Conservation (phyloP, 1,284 basidiomycete genomes). For the Leccinum subspadiceum region DNA sequence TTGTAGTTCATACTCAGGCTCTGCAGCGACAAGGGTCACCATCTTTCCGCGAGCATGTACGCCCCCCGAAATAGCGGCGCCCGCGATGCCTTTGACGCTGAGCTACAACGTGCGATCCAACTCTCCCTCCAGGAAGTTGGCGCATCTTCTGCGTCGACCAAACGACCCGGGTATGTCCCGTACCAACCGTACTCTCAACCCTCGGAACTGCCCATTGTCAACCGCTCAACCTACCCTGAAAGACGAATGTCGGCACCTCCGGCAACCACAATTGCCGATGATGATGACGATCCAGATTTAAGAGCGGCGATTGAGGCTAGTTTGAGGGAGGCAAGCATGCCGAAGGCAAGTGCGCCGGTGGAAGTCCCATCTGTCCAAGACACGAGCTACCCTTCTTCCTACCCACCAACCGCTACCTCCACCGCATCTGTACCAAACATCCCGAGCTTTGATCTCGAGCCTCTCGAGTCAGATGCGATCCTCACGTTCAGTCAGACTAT, state of each 20-base stretch:
- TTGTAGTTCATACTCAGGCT: constrained; percentile 5
- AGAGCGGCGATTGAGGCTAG: constrained; percentile 95
- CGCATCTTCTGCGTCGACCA: constrained; percentile 42
- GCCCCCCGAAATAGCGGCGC: constrained; percentile 51
- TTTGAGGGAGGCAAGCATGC: constrained; percentile 79
- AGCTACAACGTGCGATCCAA: constrained; percentile 92
- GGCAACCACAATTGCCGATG: constrained; percentile 43
- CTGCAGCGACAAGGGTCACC: constrained; percentile 44
- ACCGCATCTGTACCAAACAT: constrained; percentile 45
- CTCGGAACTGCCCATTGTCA: constrained; percentile 75
- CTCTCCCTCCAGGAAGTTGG: constrained; percentile 84
- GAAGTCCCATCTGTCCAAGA: constrained; percentile 57
- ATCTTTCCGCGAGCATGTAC: constrained; percentile 49
- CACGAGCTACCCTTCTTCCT: constrained; percentile 40
- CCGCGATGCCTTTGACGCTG: constrained; percentile 78
- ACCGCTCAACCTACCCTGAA: constrained; percentile 48
- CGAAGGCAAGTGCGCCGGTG: constrained; percentile 75
- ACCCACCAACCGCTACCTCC: constrained; percentile 43
- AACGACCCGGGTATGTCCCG: constrained; percentile 66
- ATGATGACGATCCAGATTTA: constrained; percentile 92
- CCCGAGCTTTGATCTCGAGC: constrained; percentile 76
- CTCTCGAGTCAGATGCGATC: constrained; percentile 80
- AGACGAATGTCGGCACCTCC: constrained; percentile 21
- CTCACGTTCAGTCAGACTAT: constrained; percentile 88
- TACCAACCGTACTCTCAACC: constrained; percentile 59